Base-by-base conservation (phyloP, 768 basidiomycete species). In the Hemileccinum rubropunctum region DNA sequence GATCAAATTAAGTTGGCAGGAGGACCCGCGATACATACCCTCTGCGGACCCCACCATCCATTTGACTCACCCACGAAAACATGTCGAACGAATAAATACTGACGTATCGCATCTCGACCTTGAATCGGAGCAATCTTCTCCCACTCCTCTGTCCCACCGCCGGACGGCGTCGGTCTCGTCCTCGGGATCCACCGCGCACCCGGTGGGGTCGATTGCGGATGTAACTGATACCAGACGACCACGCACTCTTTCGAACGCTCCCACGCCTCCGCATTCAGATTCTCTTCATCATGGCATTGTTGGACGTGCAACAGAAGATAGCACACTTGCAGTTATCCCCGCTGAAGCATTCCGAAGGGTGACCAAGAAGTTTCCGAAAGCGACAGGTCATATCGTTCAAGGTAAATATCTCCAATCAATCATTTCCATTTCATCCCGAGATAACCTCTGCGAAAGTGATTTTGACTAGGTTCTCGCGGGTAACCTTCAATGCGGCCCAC, bases 401-500 rank as follows among this genome's bases (percentile, higher is more conserved):
- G 92, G 93, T 84, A 61, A 32, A 64, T 52, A 6, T 38, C 26
- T 35, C 5, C 33, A 20, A 0, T 51, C 28, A 18, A n/a, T 13
- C 28, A 3, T 45, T n/a, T n/a, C 36, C 54, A 45, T 58, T 59
- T 35, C 54, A 45, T 58, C 59, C 26, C 20, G 28, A 45, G 35
- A 42, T 60, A 42, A 54, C 45, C 11, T 45, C 44, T 13, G n/a
- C 45, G 9, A 50, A 57, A 87, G 95, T 98, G 30, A 97, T 99
- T 53, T 72, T 99, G 52, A 97, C 97, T 4, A 82, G 97, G 2
- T 95, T 99, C 65, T 93, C 94, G 18, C 83, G 97, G 21, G 97
- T 98, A 11, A 99, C 97, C 0, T 98, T 99, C 75, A 91, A 88
- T 63, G 97, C 95, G 10, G 95, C 97, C 0, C 97, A 98, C 68